Base-by-base conservation (phyloP, 768 basidiomycete species). In the Fomitopsis serialis region DNA sequence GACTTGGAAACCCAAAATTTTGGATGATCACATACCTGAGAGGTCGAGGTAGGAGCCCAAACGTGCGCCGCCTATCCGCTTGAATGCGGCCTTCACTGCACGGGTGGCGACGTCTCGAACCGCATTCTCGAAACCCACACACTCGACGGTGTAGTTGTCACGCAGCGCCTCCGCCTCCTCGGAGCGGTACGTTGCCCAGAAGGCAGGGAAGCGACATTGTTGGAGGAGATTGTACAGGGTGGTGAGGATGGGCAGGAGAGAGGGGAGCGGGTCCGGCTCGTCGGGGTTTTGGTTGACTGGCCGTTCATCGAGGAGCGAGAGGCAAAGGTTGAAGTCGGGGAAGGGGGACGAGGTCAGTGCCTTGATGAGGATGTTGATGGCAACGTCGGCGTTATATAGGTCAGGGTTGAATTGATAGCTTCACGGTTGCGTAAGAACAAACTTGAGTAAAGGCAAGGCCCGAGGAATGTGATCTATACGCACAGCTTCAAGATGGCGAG, bases 331-430 rank as follows among this genome's bases (percentile, higher is more conserved):
- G 74, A 96, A 99, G 67, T 99, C 96, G 53, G 95, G 90, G 43
- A 87, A 79, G 32, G 93, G 92, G 46, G 86, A 78, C 1, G 90
- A 82, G 37, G 90, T 85, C 53, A 97, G 79, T 24, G 93, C 79
- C 75, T 95, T 95, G 68, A 95, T 80, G 66, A 99, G 89, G 70
- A 98, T 90, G 74, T 97, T 92, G 68, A 95, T 78, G 61, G 94
- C 89, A 21, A 95, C 89, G 66, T 96, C 92, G 1, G 92, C 82
- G 71, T 96, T 96, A 71, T 90, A 89, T 23, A 96, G 80, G 66
- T 91, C 86, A 32, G 91, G 82, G 73, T 98, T 98, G 74, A 98
- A 98, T 67, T 98, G 95, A 73, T 98, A 97, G 46, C 92, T 96
- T 61, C n/a, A n/a, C n/a, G n/a, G n/a, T n/a, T 15, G 42, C 29